Evolutionary conservation across 2,329 filamentous ascomycete species (phyloP).

Genomic region (Penicillium sp.): DNA sequence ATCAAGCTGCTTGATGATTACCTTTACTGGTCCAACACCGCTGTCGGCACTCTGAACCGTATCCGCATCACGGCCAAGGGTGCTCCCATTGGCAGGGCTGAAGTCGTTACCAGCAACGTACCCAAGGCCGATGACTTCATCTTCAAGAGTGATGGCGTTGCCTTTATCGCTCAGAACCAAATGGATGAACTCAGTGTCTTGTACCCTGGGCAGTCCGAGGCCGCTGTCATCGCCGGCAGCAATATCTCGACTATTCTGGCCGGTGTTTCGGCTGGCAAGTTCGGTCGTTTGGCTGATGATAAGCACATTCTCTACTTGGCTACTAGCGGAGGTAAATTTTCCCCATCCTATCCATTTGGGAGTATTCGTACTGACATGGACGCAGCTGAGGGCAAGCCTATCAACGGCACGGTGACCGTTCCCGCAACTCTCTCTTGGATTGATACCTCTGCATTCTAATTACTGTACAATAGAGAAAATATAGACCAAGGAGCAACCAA

Average conservation of each 20-base stretch:
- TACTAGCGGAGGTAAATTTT: not conserved
- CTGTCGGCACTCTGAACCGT: not conserved
- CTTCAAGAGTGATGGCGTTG: not conserved
- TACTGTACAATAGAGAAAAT: not conserved
- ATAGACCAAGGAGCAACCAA: not conserved
- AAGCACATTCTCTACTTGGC: not conserved
- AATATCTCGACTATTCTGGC: not conserved
- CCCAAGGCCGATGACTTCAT: not conserved
- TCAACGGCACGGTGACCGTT: not conserved
- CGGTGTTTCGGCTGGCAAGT: not conserved
- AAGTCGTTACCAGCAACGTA: not conserved
- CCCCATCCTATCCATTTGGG: not conserved
- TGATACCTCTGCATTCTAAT: not conserved
- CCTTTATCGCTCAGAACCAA: not conserved
- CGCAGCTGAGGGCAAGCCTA: not conserved
- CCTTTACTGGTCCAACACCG: not conserved
- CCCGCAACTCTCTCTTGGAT: not conserved
- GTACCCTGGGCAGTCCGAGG: not conserved
- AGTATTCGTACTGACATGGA: not conserved
- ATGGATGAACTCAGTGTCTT: not conserved
- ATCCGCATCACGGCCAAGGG: not conserved
- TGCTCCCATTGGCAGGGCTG: not conserved
- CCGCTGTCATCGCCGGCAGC: not conserved
- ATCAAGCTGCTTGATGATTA: not conserved
- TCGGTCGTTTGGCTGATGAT: not conserved